phyloP scores from a whole-genome alignment of 768 basidiomycete species.

The Scleroderma citrinum region DNA sequence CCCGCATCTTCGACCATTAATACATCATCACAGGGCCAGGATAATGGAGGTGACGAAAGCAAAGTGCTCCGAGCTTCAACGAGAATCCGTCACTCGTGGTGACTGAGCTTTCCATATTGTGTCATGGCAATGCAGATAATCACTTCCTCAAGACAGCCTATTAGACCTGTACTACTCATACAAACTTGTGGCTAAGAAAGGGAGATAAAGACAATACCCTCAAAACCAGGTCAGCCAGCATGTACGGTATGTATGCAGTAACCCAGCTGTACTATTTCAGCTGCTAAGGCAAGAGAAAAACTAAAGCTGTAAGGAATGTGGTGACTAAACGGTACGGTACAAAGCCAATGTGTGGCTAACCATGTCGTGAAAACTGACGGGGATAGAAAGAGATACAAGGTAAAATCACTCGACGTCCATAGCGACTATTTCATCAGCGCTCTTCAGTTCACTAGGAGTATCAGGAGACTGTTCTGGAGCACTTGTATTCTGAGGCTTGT shows the following conservation, averaged over 20 bases:
- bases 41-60: no score
- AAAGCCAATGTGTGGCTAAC: not conserved
- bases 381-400: not conserved
- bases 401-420: slow-evolving; percentile 13
- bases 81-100: no score
- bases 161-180: no score
- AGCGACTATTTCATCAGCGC: slow-evolving; percentile 5
- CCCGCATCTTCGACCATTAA: no score
- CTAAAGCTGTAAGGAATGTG: not conserved
- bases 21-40: no score
- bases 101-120: no score
- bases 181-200: not conserved
- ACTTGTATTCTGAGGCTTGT: not conserved
- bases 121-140: no score
- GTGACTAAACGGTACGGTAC: not conserved
- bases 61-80: no score
- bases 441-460: not conserved
- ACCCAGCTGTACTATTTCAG: not conserved
- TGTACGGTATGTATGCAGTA: not conserved
- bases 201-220: not conserved
- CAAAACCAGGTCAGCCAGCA: not conserved
- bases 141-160: no score
- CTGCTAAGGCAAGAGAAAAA: not conserved
- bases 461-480: slow-evolving; percentile 1
- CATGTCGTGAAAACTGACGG: not conserved